phyloP scores from a whole-genome alignment of 2,329 filamentous ascomycete genomes.

The Exophiala lecanii-corni region DNA sequence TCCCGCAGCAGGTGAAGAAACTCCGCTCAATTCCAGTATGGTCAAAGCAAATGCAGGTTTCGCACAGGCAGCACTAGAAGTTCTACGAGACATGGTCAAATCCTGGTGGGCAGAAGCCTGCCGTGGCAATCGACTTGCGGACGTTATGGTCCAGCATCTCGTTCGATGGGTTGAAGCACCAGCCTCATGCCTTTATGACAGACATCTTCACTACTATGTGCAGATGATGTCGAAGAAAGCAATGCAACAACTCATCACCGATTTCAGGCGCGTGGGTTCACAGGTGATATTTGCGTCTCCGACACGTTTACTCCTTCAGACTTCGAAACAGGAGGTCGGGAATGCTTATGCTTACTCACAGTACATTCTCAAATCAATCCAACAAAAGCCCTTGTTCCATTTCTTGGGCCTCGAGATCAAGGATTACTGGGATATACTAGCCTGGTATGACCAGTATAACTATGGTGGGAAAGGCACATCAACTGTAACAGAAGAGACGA shows the following conservation, averaged over 20 bases:
- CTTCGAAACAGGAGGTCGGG: slow-evolving; percentile 91
- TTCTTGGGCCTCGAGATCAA: slow-evolving; percentile 97
- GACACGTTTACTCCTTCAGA: slow-evolving; percentile 85
- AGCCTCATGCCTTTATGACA: slow-evolving; percentile 90
- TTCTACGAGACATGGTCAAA: slow-evolving; percentile 97
- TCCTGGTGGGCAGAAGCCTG: slow-evolving; percentile 97
- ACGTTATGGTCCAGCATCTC: slow-evolving; percentile 94
- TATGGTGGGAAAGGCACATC: slow-evolving; percentile 91
- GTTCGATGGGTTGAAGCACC: slow-evolving; percentile 96
- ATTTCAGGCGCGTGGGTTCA: slow-evolving; percentile 91
- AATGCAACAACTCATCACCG: slow-evolving; percentile 92
- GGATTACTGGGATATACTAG: slow-evolving; percentile 98
- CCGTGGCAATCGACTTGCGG: slow-evolving; percentile 85
- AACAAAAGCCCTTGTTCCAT: slow-evolving; percentile 89
- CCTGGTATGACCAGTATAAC: slow-evolving; percentile 99
- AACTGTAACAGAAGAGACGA: slow-evolving; percentile 64
- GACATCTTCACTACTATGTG: slow-evolving; percentile 91
- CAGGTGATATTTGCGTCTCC: slow-evolving; percentile 93
- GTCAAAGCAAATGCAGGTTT: slow-evolving; percentile 66
- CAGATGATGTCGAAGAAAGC: slow-evolving; percentile 98
- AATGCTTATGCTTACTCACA: slow-evolving; percentile 96
- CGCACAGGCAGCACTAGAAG: slow-evolving; percentile 81
- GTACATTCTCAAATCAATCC: slow-evolving; percentile 97
- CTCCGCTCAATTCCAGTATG: slow-evolving; percentile 61
- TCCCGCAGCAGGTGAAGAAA: slow-evolving; percentile 60